Conservation (phyloP, 2,329 filamentous ascomycete genomes). For the Sordariomycetes sp. region DNA sequence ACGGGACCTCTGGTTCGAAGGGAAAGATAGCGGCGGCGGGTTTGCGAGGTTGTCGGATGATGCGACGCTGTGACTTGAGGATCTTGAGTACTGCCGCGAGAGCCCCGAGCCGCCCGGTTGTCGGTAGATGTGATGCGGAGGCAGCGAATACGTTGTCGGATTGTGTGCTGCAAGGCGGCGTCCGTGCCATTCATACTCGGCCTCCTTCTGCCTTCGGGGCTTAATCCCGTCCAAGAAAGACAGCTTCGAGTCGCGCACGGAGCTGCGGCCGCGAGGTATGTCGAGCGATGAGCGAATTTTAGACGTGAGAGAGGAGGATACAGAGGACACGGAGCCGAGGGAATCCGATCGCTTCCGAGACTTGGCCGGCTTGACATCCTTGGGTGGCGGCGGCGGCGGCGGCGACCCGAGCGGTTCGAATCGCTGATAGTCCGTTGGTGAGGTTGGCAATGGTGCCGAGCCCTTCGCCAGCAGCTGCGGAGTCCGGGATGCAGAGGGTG, state of each 20-base stretch:
- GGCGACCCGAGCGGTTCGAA: not conserved
- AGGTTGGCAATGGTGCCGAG: not conserved
- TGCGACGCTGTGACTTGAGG: not conserved
- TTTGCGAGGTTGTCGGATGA: not conserved
- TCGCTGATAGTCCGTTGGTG: not conserved
- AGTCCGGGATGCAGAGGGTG: slow-evolving; percentile 4
- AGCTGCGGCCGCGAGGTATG: not conserved
- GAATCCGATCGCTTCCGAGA: not conserved
- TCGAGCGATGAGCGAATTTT: slow-evolving; percentile 2
- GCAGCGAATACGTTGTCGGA: not conserved
- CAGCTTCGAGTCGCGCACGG: not conserved
- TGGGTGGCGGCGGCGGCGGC: not conserved
- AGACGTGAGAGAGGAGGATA: not conserved
- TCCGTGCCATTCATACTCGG: not conserved
- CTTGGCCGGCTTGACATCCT: not conserved
- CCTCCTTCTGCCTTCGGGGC: not conserved
- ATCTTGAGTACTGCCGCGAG: not conserved
- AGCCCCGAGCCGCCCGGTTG: not conserved
- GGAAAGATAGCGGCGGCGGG: not conserved
- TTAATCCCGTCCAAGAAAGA: slow-evolving; percentile 4
- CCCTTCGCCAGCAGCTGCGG: not conserved
- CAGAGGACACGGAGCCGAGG: not conserved
- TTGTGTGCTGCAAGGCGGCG: not conserved
- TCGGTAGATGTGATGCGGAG: slow-evolving; percentile 1
- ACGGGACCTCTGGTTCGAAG: not conserved